Conservation (phyloP, 2,329 filamentous ascomycete species). For the Lachnellula cervina region DNA sequence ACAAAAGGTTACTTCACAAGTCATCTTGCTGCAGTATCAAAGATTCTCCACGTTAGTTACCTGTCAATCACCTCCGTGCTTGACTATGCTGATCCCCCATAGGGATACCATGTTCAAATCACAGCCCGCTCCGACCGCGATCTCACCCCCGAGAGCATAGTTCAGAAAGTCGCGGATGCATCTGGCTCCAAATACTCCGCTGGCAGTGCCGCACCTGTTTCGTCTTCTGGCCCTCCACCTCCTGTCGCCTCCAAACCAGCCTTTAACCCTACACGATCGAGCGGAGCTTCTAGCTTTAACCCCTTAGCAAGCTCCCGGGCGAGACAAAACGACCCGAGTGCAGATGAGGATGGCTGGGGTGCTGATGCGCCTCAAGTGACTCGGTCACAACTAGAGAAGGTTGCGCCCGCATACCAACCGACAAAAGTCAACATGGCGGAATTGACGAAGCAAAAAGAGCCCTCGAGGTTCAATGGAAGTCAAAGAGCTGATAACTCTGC, state of each 20-base stretch:
- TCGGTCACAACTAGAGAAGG: slow-evolving; percentile 83
- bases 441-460: slow-evolving; percentile 67
- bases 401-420: slow-evolving; percentile 86
- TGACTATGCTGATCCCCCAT: slow-evolving; percentile 14
- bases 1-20: slow-evolving; percentile 99
- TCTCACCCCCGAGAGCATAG: slow-evolving; percentile 78
- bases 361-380: slow-evolving; percentile 87
- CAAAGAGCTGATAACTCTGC: slow-evolving; percentile 41
- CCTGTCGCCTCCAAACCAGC: slow-evolving; percentile 83
- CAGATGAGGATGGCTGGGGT: slow-evolving; percentile 90
- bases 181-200: slow-evolving; percentile 92
- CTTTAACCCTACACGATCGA: slow-evolving; percentile 69
- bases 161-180: slow-evolving; percentile 90
- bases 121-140: slow-evolving; percentile 89
- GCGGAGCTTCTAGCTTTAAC: slow-evolving; percentile 52
- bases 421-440: slow-evolving; percentile 93
- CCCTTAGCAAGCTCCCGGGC: slow-evolving; percentile 63
- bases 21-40: slow-evolving; percentile 82
- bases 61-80: not conserved
- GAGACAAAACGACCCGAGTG: slow-evolving; percentile 48
- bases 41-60: slow-evolving; percentile 69
- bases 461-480: slow-evolving; percentile 54
- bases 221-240: slow-evolving; percentile 41
- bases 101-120: slow-evolving; percentile 95
- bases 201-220: slow-evolving; percentile 56